Evolutionary conservation across 176 grass and related monocot genomes (phyloP), one percentile per base, ranked within the genome.

Genomic region (Stipa capillata): DNA sequence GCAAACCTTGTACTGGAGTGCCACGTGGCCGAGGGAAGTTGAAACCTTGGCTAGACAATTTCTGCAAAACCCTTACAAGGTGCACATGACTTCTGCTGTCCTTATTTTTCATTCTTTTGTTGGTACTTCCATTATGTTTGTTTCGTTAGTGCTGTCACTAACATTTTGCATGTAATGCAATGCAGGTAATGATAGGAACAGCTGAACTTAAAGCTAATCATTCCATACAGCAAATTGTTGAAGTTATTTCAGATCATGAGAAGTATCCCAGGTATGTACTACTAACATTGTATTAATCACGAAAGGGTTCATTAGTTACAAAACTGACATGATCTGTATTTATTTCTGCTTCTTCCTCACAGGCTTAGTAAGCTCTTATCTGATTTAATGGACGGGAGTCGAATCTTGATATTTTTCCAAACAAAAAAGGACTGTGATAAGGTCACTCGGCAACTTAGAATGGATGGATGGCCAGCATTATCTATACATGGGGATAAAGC

Each of bases 401-500:
- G 88, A 23, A 99, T 99, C 54, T 80, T 99, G 65, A 87, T 99
- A 88, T 99, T 99, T 89, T 87, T 99, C 21, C 92, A 96, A 89
- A 99, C 97, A 2, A 99, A 99, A 76, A 99, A 95, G 82, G 92
- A 89, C 15, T 99, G 92, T 57, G 97, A 96, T 49, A 82, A 90
- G 84, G 73, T 99, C 48, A 99, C 97, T 67, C 82, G 92, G 21
- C 97, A 93, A 74, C 97, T 99, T 63, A 93, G 90, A 89, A 99
- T 91, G 92, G 97, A 99, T 76, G 97, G 97, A 37, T 99, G 97
- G 92, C 97, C 92, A 54, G 88, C 97, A 40, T 70, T 99, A 79
- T 99, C 97, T 58, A 99, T 99, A 80, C 97, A 99, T 78, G 97
- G 97, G 42, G 92, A 99, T 88, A 99, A 99, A 92, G 88, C 86